Evolutionary conservation across 306 rosid genomes (phyloP).

Genomic region (Elaeagnus macrophylla): DNA sequence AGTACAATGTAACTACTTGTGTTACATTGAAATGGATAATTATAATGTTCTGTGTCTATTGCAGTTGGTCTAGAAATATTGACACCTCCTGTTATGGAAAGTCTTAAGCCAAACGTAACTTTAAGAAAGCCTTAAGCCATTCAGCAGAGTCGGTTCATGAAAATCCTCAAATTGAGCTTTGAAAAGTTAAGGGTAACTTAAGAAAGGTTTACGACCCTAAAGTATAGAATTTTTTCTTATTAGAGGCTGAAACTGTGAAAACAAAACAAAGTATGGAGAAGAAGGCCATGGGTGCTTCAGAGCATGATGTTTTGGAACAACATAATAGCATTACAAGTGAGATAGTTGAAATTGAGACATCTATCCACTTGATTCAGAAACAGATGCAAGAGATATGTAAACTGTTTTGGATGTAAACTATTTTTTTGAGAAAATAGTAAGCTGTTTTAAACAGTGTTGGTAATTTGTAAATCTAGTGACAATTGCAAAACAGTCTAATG

Average conservation of each 20-base stretch:
- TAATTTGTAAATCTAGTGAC: too few species aligned
- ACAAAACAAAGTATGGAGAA: slow-evolving; percentile 47
- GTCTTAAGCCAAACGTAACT: slow-evolving; percentile 57
- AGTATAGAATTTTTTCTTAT: slow-evolving; percentile 45
- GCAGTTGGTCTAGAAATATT: too few species aligned
- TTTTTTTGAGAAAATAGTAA: too few species aligned
- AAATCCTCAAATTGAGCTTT: slow-evolving; percentile 85
- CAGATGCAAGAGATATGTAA: too few species aligned
- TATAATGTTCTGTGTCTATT: too few species aligned
- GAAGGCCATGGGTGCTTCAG: slow-evolving; percentile 31
- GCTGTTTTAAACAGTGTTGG: too few species aligned
- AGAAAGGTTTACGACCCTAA: slow-evolving; percentile 87
- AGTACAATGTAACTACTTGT: too few species aligned
- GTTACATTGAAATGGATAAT: too few species aligned
- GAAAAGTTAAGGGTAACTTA: slow-evolving; percentile 82
- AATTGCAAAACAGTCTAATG: too few species aligned
- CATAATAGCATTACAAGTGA: slow-evolving; percentile 27
- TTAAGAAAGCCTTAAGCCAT: slow-evolving; percentile 55
- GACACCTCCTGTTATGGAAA: too few species aligned
- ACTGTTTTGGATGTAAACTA: too few species aligned
- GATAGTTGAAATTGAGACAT: slow-evolving; percentile 44
- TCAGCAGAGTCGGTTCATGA: slow-evolving; percentile 55
- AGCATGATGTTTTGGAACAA: slow-evolving; percentile 35
- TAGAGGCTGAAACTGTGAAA: slow-evolving; percentile 49
- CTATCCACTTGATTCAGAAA: slow-evolving; percentile 42